Evolutionary conservation across 1,284 basidiomycete species (phyloP).

Genomic region (Sutorius eximius): DNA sequence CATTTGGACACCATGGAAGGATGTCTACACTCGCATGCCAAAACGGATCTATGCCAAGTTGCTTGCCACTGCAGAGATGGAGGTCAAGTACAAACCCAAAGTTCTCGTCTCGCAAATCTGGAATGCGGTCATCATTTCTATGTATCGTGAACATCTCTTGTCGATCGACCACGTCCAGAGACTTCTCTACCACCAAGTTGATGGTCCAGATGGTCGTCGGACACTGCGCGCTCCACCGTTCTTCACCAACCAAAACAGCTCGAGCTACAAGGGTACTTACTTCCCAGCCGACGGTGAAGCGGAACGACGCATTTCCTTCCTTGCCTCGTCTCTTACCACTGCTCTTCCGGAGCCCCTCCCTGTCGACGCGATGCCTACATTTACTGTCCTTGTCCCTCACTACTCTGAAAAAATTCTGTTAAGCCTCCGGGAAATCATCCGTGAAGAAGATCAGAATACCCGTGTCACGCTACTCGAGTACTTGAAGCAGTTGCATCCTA

Average conservation of each 20-base stretch:
- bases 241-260: conserved; percentile 87
- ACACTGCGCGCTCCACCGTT: conserved; percentile 92
- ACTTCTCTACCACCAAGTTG: conserved; percentile 91
- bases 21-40: conserved; percentile 91
- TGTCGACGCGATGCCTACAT: conserved; percentile 96
- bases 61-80: conserved; percentile 91
- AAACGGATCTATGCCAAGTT: conserved; percentile 97
- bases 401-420: conserved; percentile 96
- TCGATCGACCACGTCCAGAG: conserved; percentile 96
- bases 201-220: conserved; percentile 81
- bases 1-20: conserved; percentile 97
- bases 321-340: conserved; percentile 92
- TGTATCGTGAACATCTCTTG: conserved; percentile 95
- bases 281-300: conserved; percentile 94
- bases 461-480: conserved; percentile 95
- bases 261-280: conserved; percentile 75
- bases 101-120: conserved; percentile 96
- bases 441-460: conserved; percentile 95
- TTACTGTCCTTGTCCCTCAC: conserved; percentile 94
- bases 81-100: conserved; percentile 97
- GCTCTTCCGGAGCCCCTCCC: conserved; percentile 90
- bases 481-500: conserved; percentile 97
- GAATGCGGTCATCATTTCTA: conserved; percentile 98
- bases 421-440: conserved; percentile 92
- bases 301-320: conserved; percentile 95